Conservation (phyloP, 2,329 filamentous ascomycete genomes). For the Colletotrichum aenigma region DNA sequence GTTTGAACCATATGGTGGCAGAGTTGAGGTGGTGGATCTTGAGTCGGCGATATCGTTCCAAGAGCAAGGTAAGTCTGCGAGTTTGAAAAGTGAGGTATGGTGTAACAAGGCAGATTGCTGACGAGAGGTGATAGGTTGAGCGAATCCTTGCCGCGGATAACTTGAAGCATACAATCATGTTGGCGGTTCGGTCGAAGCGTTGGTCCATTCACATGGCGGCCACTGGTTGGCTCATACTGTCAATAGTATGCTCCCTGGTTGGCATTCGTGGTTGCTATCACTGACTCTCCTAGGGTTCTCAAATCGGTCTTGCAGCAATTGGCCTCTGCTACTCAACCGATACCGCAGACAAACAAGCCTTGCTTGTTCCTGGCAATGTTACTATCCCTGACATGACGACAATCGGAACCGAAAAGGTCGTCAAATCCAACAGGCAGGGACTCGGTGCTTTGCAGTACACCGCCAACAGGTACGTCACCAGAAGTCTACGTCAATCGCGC, state of each 20-base stretch:
- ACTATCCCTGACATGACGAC: conserved; percentile 38
- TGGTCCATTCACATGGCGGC: conserved; percentile 30
- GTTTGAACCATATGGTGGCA: conserved; percentile 46
- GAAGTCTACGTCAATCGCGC: not conserved
- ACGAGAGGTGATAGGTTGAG: conserved; percentile 22
- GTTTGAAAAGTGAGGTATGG: not conserved
- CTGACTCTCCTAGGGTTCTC: conserved; percentile 35
- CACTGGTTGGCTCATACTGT: conserved; percentile 32
- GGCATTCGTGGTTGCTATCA: not conserved
- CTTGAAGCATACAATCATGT: conserved; percentile 28
- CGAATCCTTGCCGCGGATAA: conserved; percentile 34
- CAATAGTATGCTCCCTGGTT: conserved; percentile 27
- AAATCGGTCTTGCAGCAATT: conserved; percentile 46
- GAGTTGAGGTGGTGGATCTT: conserved; percentile 53
- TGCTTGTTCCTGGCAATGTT: conserved; percentile 37
- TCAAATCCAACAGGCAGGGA: conserved; percentile 24
- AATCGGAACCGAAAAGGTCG: conserved; percentile 33
- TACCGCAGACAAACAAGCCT: conserved; percentile 33
- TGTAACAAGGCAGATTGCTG: not conserved
- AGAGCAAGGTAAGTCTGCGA: conserved; percentile 39
- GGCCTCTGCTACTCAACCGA: conserved; percentile 47
- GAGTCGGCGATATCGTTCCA: conserved; percentile 36
- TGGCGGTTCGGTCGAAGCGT: conserved; percentile 30
- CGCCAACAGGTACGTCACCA: conserved; percentile 37
- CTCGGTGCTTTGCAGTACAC: conserved; percentile 42